Evolutionary conservation across 169 alveolate species (phyloP), one percentile per base, ranked within the genome.

Genomic region (Plasmodium relictum): DNA sequence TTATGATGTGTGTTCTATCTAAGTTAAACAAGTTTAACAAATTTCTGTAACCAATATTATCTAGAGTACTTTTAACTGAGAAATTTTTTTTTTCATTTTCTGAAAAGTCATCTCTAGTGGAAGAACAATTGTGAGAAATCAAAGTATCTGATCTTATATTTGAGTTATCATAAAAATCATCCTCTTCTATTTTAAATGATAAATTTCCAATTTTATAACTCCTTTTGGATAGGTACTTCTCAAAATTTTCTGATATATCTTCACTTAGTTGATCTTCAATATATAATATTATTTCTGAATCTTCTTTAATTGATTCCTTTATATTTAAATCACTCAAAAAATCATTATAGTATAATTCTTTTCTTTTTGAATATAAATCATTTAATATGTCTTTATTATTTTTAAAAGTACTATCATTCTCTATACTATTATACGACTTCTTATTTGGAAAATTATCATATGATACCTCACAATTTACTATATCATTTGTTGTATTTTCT

Each of bases 201-300:
- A 83, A 22, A 69, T 83, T 44, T 18, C 74, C 85, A 37, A 83
- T 83, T 48, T 83, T 83, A 50, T 83, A 83, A 83, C 69, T 70
- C 10, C 56, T 31, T n/a, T 41, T 24, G 3, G 61, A 61, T 61
- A 83, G 18, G 22, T 58, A 68, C 52, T 56, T 52, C 52, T 83
- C 74, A 66, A 83, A 54, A 16, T 56, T 14, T 41, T 66, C 69
- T 10, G 9, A 22, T 16, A 42, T 54, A 37, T 70, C 63, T 56
- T 56, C 85, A 22, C 22, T 26, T 22, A 83, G 5, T 50, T 54
- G 86, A 26, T 83, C 63, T 56, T 83, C 91, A 44, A 83, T 18
- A 54, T 69, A 83, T 42, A 83, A 83, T 52, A 73, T 42, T 18
- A 58, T 31, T 31, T 31, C 69, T 12, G 41, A 24, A 6, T 58